Evolutionary conservation across 176 grass and related monocot species (phyloP).

Genomic region (Paspalum notatum): DNA sequence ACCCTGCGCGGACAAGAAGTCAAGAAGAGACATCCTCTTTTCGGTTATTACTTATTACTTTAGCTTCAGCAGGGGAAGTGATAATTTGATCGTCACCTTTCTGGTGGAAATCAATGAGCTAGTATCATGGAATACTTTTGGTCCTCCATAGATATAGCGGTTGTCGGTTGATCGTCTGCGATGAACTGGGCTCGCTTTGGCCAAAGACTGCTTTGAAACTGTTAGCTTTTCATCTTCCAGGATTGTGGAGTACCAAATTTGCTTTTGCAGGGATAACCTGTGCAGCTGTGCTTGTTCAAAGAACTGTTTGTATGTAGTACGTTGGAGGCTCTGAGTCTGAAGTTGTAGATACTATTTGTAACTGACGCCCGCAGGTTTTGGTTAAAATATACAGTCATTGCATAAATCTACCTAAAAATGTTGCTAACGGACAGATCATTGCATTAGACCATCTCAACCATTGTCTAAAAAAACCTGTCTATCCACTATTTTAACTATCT

Average conservation of each 20-base stretch:
- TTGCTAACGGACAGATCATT: neutral
- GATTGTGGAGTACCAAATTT: conserved; percentile 30
- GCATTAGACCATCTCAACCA: too few species aligned
- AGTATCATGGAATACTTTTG: neutral
- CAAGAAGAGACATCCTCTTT: neutral
- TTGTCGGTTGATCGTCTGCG: conserved; percentile 12
- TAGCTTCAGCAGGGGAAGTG: too few species aligned
- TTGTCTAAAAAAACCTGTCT: too few species aligned
- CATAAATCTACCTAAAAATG: neutral
- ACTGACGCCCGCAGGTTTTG: conserved; percentile 5
- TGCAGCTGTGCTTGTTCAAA: conserved; percentile 43
- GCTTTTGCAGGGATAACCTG: conserved; percentile 26
- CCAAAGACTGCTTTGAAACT: neutral
- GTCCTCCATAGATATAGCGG: too few species aligned
- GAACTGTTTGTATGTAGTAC: conserved; percentile 43
- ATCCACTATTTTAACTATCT: too few species aligned
- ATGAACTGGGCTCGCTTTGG: conserved; percentile 18
- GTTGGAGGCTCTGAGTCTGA: conserved; percentile 39
- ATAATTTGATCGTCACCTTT: too few species aligned
- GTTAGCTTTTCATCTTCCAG: conserved; percentile 41
- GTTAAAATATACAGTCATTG: neutral
- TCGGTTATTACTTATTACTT: too few species aligned
- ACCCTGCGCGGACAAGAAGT: neutral
- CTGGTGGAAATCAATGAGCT: too few species aligned
- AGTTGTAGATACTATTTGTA: conserved; percentile 49